These are phyloP conservation scores for Elasticomyces elasticus DNA, from an alignment of 495 filamentous ascomycete species.

Conservation along the genomic window DNA sequence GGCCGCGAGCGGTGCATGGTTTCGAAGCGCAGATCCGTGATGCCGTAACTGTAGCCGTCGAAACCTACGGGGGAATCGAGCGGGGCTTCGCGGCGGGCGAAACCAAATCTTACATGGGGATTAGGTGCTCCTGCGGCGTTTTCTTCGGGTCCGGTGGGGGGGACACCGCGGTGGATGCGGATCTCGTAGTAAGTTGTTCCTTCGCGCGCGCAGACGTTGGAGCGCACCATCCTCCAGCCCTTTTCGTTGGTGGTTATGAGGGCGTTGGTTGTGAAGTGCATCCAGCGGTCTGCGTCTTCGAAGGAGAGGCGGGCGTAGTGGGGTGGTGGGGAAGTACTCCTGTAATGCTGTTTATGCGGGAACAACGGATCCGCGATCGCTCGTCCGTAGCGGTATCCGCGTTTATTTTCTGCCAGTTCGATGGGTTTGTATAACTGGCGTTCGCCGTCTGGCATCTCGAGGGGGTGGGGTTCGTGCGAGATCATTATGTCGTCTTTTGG, in stretches of 20 bases:
- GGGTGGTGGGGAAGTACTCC: conserved; percentile 75
- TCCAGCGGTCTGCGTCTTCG: conserved; percentile 76
- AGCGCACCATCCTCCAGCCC: conserved; percentile 72
- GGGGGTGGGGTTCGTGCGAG: conserved; percentile 31
- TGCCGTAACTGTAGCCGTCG: conserved; percentile 91
- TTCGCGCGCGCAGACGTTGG: conserved; percentile 85
- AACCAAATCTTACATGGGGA: conserved; percentile 76
- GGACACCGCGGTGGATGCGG: conserved; percentile 65
- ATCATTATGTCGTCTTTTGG: conserved; percentile 31
- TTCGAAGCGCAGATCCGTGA: conserved; percentile 80
- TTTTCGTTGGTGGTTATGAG: conserved; percentile 66
- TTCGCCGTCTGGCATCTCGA: conserved; percentile 30
- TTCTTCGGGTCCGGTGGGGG: conserved; percentile 32
- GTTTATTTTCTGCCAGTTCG: conserved; percentile 68
- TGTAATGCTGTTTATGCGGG: conserved; percentile 76
- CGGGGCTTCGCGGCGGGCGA: conserved; percentile 79
- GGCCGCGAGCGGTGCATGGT: conserved; percentile 90
- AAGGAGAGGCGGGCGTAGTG: conserved; percentile 76
- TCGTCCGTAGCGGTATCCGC: conserved; percentile 80
- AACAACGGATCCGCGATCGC: conserved; percentile 84
- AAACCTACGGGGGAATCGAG: conserved; percentile 89
- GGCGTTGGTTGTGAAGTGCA: conserved; percentile 54
- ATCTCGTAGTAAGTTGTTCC: conserved; percentile 92
- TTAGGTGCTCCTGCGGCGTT: conserved; percentile 21
- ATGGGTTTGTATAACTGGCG: conserved; percentile 31